A percentile compares a stretch with the other conserved stretches of the same genome.
Conservation (phyloP, 768 basidiomycete genomes). For the Lyophyllum decastes region DNA sequence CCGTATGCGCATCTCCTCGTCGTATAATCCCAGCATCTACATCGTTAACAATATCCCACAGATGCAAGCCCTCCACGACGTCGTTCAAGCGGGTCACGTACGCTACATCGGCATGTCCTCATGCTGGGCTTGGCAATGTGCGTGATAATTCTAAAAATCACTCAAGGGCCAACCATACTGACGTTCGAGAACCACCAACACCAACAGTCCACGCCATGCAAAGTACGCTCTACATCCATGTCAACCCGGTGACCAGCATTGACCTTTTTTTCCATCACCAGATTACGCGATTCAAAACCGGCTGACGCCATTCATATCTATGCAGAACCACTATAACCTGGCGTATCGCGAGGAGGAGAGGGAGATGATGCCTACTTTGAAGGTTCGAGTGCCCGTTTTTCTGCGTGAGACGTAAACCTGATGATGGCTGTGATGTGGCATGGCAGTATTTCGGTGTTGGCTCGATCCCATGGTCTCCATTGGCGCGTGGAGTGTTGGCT, state of each 20-base stretch:
- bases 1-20: slow-evolving; percentile 28
- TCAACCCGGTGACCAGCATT: not conserved
- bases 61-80: slow-evolving; percentile 72
- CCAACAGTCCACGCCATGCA: slow-evolving; percentile 58
- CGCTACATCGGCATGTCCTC: slow-evolving; percentile 65
- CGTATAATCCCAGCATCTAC: not conserved
- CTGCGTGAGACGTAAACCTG: not conserved
- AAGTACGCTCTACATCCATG: slow-evolving; percentile 31
- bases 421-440: too few species aligned
- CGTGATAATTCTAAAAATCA: slow-evolving; percentile 13
- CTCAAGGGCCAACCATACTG: not conserved
- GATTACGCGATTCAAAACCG: slow-evolving; percentile 63
- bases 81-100: slow-evolving; percentile 63
- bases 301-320: slow-evolving; percentile 63
- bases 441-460: slow-evolving; percentile 44
- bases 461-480: slow-evolving; percentile 59
- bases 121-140: slow-evolving; percentile 58
- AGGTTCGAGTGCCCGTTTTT: slow-evolving; percentile 22
- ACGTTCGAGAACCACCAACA: not conserved
- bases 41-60: slow-evolving; percentile 15
- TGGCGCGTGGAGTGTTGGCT: slow-evolving; percentile 51
- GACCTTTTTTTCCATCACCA: slow-evolving; percentile 20
- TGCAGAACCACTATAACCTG: slow-evolving; percentile 69
- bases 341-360: slow-evolving; percentile 68
- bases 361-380: slow-evolving; percentile 62